Conservation (phyloP, 345 rosid genomes). For the Populus ilicifolia region DNA sequence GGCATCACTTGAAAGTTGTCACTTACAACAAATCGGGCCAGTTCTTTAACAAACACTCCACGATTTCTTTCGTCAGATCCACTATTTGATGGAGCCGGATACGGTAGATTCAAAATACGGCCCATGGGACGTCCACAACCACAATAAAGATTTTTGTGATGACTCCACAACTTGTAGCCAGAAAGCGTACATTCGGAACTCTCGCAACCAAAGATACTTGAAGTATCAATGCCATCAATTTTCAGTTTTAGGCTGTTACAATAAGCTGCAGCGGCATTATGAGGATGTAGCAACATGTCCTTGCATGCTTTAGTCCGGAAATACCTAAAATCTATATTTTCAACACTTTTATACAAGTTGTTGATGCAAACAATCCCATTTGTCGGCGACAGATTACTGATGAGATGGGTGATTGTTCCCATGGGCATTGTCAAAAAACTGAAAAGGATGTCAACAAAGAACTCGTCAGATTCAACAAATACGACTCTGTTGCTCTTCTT, state of each 20-base stretch:
- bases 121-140: not conserved
- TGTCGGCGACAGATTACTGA: not conserved
- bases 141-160: not conserved
- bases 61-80: not conserved
- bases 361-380: constrained; percentile 8
- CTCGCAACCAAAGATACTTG: not conserved
- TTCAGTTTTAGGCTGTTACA: constrained; percentile 18
- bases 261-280: constrained; percentile 4
- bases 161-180: not conserved
- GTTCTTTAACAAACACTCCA: constrained; percentile 22
- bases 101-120: not conserved
- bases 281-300: constrained; percentile 19
- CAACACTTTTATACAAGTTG: constrained; percentile 10
- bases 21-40: not conserved
- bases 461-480: constrained; percentile 16
- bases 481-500: constrained; percentile 18
- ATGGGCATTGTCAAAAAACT: constrained; percentile 28
- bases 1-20: constrained; percentile 20
- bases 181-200: accelerated
- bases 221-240: not conserved
- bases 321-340: not conserved
- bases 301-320: constrained; percentile 8
- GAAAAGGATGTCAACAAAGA: constrained; percentile 25
- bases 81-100: not conserved
- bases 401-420: constrained; percentile 14